These are phyloP conservation scores for Colletotrichum cereale DNA, from an alignment of 2,329 filamentous ascomycete species.

Conservation along the genomic window DNA sequence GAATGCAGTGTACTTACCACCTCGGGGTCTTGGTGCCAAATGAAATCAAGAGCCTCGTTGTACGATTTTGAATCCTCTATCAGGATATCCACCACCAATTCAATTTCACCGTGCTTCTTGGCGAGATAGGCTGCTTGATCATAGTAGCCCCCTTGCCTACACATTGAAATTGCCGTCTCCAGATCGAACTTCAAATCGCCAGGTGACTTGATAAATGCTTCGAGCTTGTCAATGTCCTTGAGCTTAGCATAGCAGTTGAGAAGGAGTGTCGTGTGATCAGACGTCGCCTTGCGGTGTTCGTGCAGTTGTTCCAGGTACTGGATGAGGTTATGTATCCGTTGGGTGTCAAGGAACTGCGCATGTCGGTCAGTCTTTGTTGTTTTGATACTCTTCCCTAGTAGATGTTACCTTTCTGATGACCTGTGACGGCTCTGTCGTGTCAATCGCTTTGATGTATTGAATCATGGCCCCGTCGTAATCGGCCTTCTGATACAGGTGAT, in stretches of 20 bases:
- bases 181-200: conserved; percentile 96
- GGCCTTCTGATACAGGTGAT: conserved; percentile 93
- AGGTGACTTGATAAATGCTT: conserved; percentile 96
- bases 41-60: conserved; percentile 88
- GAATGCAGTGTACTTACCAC: conserved; percentile 63
- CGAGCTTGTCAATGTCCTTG: conserved; percentile 96
- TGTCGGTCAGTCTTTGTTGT: conserved; percentile 45
- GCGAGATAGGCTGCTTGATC: conserved; percentile 97
- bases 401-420: conserved; percentile 86
- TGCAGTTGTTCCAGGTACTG: conserved; percentile 97
- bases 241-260: conserved; percentile 98
- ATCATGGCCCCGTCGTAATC: conserved; percentile 99
- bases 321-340: conserved; percentile 96
- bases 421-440: conserved; percentile 95
- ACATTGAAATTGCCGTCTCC: conserved; percentile 98
- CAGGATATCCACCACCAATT: conserved; percentile 93
- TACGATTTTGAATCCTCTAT: conserved; percentile 97
- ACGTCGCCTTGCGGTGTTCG: conserved; percentile 91
- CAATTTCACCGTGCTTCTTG: conserved; percentile 92
- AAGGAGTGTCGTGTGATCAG: conserved; percentile 93
- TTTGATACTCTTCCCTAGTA: background rate
- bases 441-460: conserved; percentile 95
- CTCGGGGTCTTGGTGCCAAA: conserved; percentile 87
- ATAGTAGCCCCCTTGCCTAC: conserved; percentile 94
- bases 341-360: conserved; percentile 87